A percentile compares a stretch with the other conserved stretches of the same genome.
Conservation (phyloP, 768 basidiomycete species). For the Russula abietina region DNA sequence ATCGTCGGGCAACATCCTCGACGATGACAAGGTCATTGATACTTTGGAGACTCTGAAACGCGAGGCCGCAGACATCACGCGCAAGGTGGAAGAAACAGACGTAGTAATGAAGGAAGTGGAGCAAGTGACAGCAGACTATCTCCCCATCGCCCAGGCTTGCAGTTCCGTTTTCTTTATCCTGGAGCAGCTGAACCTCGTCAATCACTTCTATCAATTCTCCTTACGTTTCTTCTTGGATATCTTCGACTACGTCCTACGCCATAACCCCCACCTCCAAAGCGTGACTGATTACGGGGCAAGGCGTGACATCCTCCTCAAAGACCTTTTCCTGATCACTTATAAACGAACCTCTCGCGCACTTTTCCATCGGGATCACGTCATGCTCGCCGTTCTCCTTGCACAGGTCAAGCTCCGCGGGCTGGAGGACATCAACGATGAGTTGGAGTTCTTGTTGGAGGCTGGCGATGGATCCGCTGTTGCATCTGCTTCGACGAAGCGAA, state of each 20-base stretch:
- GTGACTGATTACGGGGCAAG: slow-evolving; percentile 68
- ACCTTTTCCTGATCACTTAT: slow-evolving; percentile 86
- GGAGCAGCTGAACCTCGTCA: slow-evolving; percentile 88
- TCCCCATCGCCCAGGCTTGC: slow-evolving; percentile 92
- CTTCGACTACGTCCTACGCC: slow-evolving; percentile 89
- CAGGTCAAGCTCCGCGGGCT: slow-evolving; percentile 80
- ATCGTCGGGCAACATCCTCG: slow-evolving; percentile 93
- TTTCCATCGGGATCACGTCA: slow-evolving; percentile 82
- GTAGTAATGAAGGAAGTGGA: slow-evolving; percentile 95
- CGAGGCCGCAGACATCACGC: slow-evolving; percentile 93
- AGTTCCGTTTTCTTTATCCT: slow-evolving; percentile 96
- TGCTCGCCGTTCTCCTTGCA: slow-evolving; percentile 84
- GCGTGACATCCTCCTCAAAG: slow-evolving; percentile 73
- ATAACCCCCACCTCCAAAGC: slow-evolving; percentile 83
- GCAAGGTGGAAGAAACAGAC: slow-evolving; percentile 95
- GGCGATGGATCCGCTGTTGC: slow-evolving; percentile 56
- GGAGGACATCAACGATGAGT: slow-evolving; percentile 76
- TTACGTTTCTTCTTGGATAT: slow-evolving; percentile 97
- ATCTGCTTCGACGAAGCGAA: slow-evolving; percentile 33
- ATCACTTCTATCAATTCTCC: slow-evolving; percentile 99
- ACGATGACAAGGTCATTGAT: slow-evolving; percentile 97
- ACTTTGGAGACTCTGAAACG: slow-evolving; percentile 93
- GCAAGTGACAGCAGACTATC: slow-evolving; percentile 89
- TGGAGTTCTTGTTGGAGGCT: slow-evolving; percentile 90
- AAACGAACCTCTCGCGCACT: slow-evolving; percentile 85